phyloP scores from a whole-genome alignment of 768 basidiomycete genomes.

The Suillus paluster region DNA sequence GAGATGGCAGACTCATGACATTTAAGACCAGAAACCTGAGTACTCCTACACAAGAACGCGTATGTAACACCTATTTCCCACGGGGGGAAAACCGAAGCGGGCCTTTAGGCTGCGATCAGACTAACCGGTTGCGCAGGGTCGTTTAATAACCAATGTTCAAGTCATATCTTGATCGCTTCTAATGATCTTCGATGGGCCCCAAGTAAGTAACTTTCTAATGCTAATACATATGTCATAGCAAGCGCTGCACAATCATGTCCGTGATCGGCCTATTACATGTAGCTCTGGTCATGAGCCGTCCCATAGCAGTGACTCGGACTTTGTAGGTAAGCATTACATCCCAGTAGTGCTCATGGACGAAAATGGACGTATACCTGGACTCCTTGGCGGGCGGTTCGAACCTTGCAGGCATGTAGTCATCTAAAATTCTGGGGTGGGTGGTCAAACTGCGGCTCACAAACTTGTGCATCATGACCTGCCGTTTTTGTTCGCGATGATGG shows the following conservation, averaged over 20 bases:
- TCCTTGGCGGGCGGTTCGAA: too few species aligned
- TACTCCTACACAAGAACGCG: constrained; percentile 6
- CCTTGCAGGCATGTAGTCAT: too few species aligned
- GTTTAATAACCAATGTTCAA: neutral
- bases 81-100: neutral
- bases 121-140: too few species aligned
- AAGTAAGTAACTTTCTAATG: neutral
- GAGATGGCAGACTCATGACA: constrained; percentile 52
- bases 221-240: neutral
- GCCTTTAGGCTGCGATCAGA: too few species aligned
- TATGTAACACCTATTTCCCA: constrained; percentile 7
- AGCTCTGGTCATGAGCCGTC: neutral
- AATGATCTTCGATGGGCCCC: neutral
- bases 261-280: neutral
- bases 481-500: too few species aligned
- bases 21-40: constrained; percentile 18
- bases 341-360: neutral
- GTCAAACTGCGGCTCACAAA: too few species aligned
- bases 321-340: neutral
- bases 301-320: neutral
- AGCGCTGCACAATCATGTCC: neutral
- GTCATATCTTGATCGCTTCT: neutral
- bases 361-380: neutral
- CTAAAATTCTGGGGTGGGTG: too few species aligned
- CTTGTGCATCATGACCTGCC: too few species aligned